Conservation (phyloP, 1,284 basidiomycete species). For the Hypsizygus ulmarius region DNA sequence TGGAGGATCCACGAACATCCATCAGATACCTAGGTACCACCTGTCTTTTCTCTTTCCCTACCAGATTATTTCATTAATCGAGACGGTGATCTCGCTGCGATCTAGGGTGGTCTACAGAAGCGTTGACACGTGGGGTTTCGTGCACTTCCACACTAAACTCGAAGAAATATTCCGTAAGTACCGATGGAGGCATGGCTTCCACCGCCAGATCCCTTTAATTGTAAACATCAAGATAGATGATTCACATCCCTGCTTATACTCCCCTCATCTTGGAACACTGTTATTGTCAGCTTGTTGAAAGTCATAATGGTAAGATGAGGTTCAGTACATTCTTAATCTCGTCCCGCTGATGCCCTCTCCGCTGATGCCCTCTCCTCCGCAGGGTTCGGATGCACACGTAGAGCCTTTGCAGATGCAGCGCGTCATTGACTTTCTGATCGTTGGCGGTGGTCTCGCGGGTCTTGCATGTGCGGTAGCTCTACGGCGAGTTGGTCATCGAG, state of each 20-base stretch:
- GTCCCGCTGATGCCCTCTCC: not conserved
- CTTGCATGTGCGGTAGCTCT: slow-evolving; percentile 55
- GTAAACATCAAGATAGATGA: not conserved
- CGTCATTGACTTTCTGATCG: slow-evolving; percentile 44
- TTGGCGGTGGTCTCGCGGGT: slow-evolving; percentile 56
- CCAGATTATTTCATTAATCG: not conserved
- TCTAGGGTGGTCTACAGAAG: slow-evolving; percentile 8
- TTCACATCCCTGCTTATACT: not conserved
- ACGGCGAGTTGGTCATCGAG: slow-evolving; percentile 53
- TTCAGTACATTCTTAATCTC: not conserved
- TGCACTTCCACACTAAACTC: slow-evolving; percentile 9
- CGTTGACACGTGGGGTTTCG: not conserved
- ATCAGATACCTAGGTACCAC: slow-evolving; percentile 16
- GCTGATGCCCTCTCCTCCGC: not conserved
- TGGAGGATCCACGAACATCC: not conserved
- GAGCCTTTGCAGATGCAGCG: slow-evolving; percentile 25
- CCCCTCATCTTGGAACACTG: too few species aligned
- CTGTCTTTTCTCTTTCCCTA: not conserved
- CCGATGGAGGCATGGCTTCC: slow-evolving; percentile 2
- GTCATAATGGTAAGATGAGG: not conserved
- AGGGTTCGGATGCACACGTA: not conserved
- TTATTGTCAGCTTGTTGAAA: too few species aligned
- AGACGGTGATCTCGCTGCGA: slow-evolving; percentile 17
- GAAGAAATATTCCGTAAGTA: not conserved
- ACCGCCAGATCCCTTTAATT: slow-evolving; percentile 10